A percentile compares a stretch with the other conserved stretches of the same genome.
Conservation (phyloP, 768 basidiomycete species). For the Pulveroboletus sp. region DNA sequence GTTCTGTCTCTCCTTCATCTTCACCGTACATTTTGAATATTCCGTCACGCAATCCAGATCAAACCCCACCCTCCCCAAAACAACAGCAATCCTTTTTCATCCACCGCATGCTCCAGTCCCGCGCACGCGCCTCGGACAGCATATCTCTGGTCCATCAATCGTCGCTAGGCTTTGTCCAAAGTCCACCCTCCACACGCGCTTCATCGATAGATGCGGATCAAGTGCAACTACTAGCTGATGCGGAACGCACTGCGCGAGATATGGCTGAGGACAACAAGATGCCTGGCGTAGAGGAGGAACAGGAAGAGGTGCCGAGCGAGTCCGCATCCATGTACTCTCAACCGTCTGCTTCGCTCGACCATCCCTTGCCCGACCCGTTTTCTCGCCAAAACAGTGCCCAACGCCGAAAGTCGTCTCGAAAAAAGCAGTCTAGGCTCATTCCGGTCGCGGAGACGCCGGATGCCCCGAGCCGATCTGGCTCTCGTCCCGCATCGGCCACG, state of each 20-base stretch:
- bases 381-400: conserved; percentile 1
- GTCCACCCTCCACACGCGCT: conserved; percentile 7
- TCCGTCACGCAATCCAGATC: conserved; percentile 7
- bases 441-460: conserved; percentile 21
- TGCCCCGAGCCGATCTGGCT: neutral
- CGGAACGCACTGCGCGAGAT: conserved; percentile 14
- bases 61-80: neutral
- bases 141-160: neutral
- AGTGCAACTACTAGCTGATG: conserved; percentile 16
- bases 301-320: neutral
- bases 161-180: conserved; percentile 3
- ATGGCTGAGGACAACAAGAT: neutral
- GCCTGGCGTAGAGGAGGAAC: neutral
- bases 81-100: conserved; percentile 12
- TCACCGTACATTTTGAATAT: neutral
- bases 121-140: conserved; percentile 15
- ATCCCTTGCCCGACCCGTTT: conserved; percentile 2
- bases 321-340: conserved; percentile 25
- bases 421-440: conserved; percentile 10
- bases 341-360: conserved; percentile 19
- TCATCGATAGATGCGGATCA: conserved; percentile 1
- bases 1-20: neutral
- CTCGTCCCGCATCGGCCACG: conserved; percentile 1
- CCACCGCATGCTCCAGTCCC: conserved; percentile 20
- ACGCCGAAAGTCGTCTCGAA: conserved; percentile 13